Evolutionary conservation across 2,329 filamentous ascomycete genomes (phyloP), one percentile per base, ranked within the genome.

Genomic region (Aspergillus texensis): DNA sequence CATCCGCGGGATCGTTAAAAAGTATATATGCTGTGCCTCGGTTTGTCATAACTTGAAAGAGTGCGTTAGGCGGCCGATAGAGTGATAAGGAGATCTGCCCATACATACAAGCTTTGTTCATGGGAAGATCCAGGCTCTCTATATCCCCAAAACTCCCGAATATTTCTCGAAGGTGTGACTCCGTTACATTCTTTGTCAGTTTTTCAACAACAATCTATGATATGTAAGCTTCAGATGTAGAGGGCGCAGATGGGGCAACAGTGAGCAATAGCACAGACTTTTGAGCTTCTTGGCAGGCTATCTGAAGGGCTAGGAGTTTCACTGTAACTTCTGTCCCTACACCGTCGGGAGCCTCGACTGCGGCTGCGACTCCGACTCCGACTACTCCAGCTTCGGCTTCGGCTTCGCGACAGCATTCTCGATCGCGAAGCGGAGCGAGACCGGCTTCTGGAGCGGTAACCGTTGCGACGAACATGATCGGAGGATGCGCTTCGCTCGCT

Each of bases 11-110:
- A 68, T 90, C 85, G 60, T 88, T 83, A 79, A 91, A 99, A 48
- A 97, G 84, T 67, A 98, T 93, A 77, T 97, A 98, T 36, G 94
- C 95, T 32, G 93, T 96, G 54, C 95, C 94, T 62, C 94, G 90
- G 74, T 98, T 98, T 60, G 89, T 93, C 77, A 91, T 90, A 82
- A 91, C 92, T 95, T 43, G 19, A 32, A 58, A 24, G 19, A 10
- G 14, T n/a, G 45, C 58, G 48, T 67, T 56, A 63, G 46, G 21
- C 16, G 2, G 8, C 11, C 28, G 12, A 50, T 54, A 26, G 11
- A 57, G 26, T 21, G 10, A 19, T 26, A 19, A 26, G 4, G 14
- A 32, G 14, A 43, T 24, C 36, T 30, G 26, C 39, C 16, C 19
- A 41, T 32, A 26, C 88, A 78, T 84, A 95, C 93, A 95, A 68